These are phyloP conservation scores for Westerdykella aurantiaca DNA, from an alignment of 2,329 filamentous ascomycete genomes.

Conservation along the genomic window DNA sequence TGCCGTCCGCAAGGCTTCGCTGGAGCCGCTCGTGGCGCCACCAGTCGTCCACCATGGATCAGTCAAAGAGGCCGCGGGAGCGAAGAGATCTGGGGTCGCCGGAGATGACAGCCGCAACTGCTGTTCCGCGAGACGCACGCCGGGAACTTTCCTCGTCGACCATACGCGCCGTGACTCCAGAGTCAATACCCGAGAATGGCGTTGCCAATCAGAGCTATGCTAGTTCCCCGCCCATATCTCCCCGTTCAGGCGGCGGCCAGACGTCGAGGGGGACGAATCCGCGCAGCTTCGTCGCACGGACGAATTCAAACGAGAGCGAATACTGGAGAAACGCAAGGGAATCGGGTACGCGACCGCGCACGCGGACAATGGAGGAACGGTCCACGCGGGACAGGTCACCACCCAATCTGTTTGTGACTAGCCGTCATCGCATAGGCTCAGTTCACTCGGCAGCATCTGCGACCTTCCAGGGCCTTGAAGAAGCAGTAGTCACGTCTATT, in stretches of 20 bases:
- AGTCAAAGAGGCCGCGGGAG: conserved; percentile 15
- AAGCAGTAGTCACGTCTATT: conserved; percentile 38
- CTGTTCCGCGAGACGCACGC: conserved; percentile 21
- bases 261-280: conserved; percentile 18
- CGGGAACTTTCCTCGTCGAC: conserved; percentile 36
- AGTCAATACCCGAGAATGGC: conserved; percentile 35
- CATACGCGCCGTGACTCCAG: conserved; percentile 63
- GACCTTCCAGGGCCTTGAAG: conserved; percentile 42
- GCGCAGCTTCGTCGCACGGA: conserved; percentile 24
- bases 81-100: conserved; percentile 21
- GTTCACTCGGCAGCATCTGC: conserved; percentile 59
- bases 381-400: conserved; percentile 38
- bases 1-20: neutral
- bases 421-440: conserved; percentile 62
- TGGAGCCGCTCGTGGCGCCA: conserved; percentile 1
- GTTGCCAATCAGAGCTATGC: conserved; percentile 11
- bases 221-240: conserved; percentile 27
- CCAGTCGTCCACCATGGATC: conserved; percentile 23
- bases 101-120: conserved; percentile 12
- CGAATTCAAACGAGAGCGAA: conserved; percentile 30
- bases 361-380: conserved; percentile 47
- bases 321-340: conserved; percentile 35
- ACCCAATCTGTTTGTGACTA: conserved; percentile 41
- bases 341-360: conserved; percentile 50
- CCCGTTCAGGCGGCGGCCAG: conserved; percentile 15